These are phyloP conservation scores for Myriosclerotinia scirpicola DNA, from an alignment of 2,329 filamentous ascomycete genomes.

Conservation along the genomic window DNA sequence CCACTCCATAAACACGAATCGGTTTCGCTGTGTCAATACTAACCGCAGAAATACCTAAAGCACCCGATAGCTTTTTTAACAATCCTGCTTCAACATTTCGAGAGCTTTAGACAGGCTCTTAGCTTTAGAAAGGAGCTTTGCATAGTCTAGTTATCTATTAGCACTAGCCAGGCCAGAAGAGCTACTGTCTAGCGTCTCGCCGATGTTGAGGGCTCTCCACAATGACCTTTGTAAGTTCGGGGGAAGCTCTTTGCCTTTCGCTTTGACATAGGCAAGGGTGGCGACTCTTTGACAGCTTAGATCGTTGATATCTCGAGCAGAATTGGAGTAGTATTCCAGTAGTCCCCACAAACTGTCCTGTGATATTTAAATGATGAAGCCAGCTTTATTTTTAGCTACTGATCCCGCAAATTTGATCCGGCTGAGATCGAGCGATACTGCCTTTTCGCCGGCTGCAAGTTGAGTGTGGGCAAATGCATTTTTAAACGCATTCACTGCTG, in stretches of 20 bases:
- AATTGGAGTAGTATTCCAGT: slow-evolving; percentile 35
- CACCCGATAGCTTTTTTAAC: not conserved
- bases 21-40: not conserved
- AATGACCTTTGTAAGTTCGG: not conserved
- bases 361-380: slow-evolving; percentile 46
- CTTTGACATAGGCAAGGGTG: not conserved
- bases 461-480: slow-evolving; percentile 21
- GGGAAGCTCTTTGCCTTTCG: not conserved
- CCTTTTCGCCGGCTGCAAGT: not conserved
- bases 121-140: not conserved
- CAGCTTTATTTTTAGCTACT: slow-evolving; percentile 16
- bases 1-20: not conserved
- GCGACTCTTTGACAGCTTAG: not conserved
- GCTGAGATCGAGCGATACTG: not conserved
- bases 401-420: not conserved
- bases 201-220: not conserved
- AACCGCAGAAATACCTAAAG: not conserved
- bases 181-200: not conserved
- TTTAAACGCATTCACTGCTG: slow-evolving; percentile 37
- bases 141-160: not conserved
- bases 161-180: not conserved
- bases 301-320: not conserved
- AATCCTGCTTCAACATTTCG: not conserved
- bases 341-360: slow-evolving; percentile 56
- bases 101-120: no score